Evolutionary conservation across 768 basidiomycete genomes (phyloP), one percentile per base, ranked within the genome.

Genomic region (Rhodotorula graminis): DNA sequence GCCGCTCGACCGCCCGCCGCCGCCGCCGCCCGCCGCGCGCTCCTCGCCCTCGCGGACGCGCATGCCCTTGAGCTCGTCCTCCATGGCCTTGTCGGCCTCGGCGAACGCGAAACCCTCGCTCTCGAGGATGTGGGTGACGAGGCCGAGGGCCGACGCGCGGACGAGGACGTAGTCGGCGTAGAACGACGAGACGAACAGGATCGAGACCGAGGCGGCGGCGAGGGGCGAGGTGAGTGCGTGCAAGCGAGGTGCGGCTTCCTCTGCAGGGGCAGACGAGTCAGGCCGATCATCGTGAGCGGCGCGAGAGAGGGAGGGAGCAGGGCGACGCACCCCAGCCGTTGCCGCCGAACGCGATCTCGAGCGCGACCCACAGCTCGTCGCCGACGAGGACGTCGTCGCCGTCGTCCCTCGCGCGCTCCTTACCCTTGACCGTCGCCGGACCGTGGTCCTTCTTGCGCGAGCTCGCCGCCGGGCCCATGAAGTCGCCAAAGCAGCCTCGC

Each of bases 151-250:
- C 47, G 84, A 82, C 6, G 53, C 46, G 19, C 29, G 75, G 77
- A 90, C 89, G 74, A 91, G 87, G 69, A 91, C 89, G 78, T 89
- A 91, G 80, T 91, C 90, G 76, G 89, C 88, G 85, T 86, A 87
- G 80, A 91, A 91, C 5, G 89, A 89, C 11, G 89, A 90, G 78
- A 90, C 89, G 80, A 91, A 92, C 23, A 91, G 82, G 61, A 92
- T 91, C 46, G 88, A 89, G 50, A 92, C 90, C 6, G 89, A 89
- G 50, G 88, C 88, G 21, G 86, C 87, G 19, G 89, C 89, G 29
- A 92, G 82, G 46, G 88, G 89, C 25, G 88, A 87, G 31, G 90
- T 90, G 46, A 92, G 83, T 78, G 91, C 89, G 72, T 87, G 86
- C 1, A 91, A 87, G 59, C 90, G 85, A 29, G 88, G 87, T 21